phyloP scores from a whole-genome alignment of 2,329 filamentous ascomycete species.

The Claviceps paspali region DNA sequence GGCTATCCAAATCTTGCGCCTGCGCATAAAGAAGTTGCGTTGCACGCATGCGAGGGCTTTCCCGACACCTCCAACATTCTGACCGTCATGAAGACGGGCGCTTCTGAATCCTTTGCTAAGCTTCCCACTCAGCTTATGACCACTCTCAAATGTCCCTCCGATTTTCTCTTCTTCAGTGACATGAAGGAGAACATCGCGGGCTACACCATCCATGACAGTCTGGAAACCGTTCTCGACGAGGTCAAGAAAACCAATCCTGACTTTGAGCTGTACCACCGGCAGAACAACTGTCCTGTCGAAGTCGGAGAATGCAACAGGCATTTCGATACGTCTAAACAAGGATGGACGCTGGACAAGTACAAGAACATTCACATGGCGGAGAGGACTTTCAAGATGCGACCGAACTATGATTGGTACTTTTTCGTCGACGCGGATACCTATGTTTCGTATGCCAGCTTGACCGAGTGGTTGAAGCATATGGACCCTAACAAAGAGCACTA shows the following conservation, averaged over 20 bases:
- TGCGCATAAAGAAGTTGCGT: conserved; percentile 7
- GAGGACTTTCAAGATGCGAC: conserved; percentile 33
- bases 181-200: conserved; percentile 32
- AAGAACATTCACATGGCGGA: conserved; percentile 46
- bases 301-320: conserved; percentile 28
- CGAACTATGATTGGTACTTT: conserved; percentile 41
- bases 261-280: conserved; percentile 33
- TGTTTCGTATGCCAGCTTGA: conserved; percentile 36
- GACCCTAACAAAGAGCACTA: conserved; percentile 29
- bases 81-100: conserved; percentile 42
- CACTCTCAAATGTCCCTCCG: conserved; percentile 30
- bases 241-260: conserved; percentile 30
- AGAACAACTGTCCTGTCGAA: conserved; percentile 28
- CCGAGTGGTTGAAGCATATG: conserved; percentile 30
- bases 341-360: conserved; percentile 45
- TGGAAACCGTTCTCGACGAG: conserved; percentile 27
- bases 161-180: conserved; percentile 44
- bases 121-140: conserved; percentile 40
- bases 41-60: conserved; percentile 22
- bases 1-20: not conserved
- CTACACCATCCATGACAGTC: conserved; percentile 28
- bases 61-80: conserved; percentile 30
- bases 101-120: conserved; percentile 35
- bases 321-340: conserved; percentile 14
- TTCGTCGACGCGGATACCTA: conserved; percentile 46